Base-by-base conservation (phyloP, 495 filamentous ascomycete genomes). In the Penicillium roqueforti region DNA sequence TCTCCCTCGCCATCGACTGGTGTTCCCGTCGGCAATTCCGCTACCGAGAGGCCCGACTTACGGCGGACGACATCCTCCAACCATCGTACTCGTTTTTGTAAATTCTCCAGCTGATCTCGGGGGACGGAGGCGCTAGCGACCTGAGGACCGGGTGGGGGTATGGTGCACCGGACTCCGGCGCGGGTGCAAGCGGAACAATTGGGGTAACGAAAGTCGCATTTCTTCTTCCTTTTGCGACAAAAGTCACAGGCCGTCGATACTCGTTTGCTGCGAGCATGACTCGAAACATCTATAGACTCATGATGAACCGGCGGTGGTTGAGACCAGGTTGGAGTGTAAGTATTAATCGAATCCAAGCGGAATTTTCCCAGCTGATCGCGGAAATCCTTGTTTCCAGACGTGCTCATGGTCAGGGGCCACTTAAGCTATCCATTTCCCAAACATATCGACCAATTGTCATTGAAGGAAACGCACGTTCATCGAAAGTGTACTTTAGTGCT, bases 171-270 rank as follows among this genome's bases (percentile, higher is more conserved):
- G 16, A 80, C 75, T 6, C 76, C 73, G 37, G 77, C 77, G 36
- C 76, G 75, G 9, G 73, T 73, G 48, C 77, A 80, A 14, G 77
- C 76, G 16, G 76, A 74, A 52, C 77, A 80, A 53, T 76, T 79
- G 28, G 77, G 77, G 38, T 80, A 80, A 31, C 73, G 70, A 47
- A 80, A 79, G 52, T 80, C 77, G 58, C 77, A 80, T 66, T 79
- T 79, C 45, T 79, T 80, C 65, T 80, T 80, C 10, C 77, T 63
- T 49, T 76, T 78, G 41, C 77, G 72, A 65, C 77, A 80, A 31
- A 79, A 76, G 51, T 80, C 77, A 57, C 77, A 80, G 19, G 77
- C 77, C 1, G 73, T 76, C 13, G 73, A 75, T 19, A 76, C 73
- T 25, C 73, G 73, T 53, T 76, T 76, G 41, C 62, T 71, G 53